Evolutionary conservation across 139 green algal species (phyloP), one percentile per base, ranked within the genome.

Genomic region (Mychonastes homosphaera): DNA sequence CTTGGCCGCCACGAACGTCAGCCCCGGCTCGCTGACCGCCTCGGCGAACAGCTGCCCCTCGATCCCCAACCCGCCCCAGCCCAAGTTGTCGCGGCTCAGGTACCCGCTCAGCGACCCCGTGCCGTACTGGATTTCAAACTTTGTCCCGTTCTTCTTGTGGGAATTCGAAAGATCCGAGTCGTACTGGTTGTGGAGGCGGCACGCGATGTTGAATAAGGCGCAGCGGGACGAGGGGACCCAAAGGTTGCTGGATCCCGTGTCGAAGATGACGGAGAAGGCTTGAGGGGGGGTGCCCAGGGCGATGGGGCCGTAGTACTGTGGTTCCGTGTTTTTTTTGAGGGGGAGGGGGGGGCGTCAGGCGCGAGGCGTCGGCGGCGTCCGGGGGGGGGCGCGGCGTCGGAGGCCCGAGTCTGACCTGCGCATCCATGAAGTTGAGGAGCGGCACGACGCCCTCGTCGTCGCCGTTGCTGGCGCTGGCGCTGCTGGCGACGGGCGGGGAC

Each of bases 91-190:
- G 28, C 70, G n/a, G 49, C 69, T 87, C 47, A 96, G 71, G 78
- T 90, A 96, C 1, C 93, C 93, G 10, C 72, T 78, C 55, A 99
- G 75, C 1, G 78, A 86, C 16, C 93, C 93, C 13, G 62, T 87
- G 56, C 93, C 93, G 59, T 99, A 99, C 74, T 98, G 79, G 23
- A 99, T 98, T 1, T 79, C 75, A 74, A 99, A 98, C 36, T 89
- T 66, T 0, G 78, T 88, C 18, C 85, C 85, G 49, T 94, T 85
- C 27, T 63, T 62, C 79, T 75, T 74, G 67, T 94, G 90, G 7
- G 84, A 91, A 12, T 39, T 64, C 0, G 84, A 95, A 35, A 69
- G 74, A 58, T 57, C 65, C 3, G 81, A 68, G 35, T 91, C 65
- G 62, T 96, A 99, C 55, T 86, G 83, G 56, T 72, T 75, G 76